Base-by-base conservation (phyloP, 2,329 filamentous ascomycete species). In the Scedosporium aurantiacum region DNA sequence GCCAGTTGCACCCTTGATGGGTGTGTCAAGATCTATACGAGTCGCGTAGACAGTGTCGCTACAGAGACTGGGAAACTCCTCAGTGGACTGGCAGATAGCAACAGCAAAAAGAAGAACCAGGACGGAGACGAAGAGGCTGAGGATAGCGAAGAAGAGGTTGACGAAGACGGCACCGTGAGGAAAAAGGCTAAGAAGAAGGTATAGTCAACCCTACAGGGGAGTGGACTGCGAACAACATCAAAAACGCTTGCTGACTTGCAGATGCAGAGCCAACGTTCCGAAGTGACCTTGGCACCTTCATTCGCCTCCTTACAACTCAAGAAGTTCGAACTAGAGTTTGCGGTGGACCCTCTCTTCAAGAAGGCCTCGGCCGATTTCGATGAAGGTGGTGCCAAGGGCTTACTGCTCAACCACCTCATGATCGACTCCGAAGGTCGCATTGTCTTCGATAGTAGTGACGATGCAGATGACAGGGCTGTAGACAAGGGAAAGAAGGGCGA, bases 1-100 rank as follows among this genome's bases (percentile, higher is more conserved):
- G 94, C 94, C 63, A 97, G 92, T 76, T 97, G 91, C 76, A 99
- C 94, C 0, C 80, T 99, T 18, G 94, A 99, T 71, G 94, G 94
- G 21, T 99, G 94, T 71, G 94, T 99, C 70, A 99, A 99, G 78
- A 97, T 99, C 70, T 99, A 99, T 74, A 99, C 94, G 2, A 97
- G 92, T 77, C 83, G 94, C 80, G 92, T 99, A 58, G 94, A 99
- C 76, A 97, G 93, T 72, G 94, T 99, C 58, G 94, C 94, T 52
- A 97, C 92, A 1, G 94, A 99, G 75, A 99, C 94, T 0, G 93
- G 93, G 59, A 96, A 96, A 74, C 80, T 99, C 64, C 76, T 99
- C 45, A 97, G 92, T 74, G 94, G 94, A 62, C 78, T 99, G 63
- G 93, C 94, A 23, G 93, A 97, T 69, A 92, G 89, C 72, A 86